Conservation (phyloP, 805 yeast species). For the Candida nitratophila region DNA sequence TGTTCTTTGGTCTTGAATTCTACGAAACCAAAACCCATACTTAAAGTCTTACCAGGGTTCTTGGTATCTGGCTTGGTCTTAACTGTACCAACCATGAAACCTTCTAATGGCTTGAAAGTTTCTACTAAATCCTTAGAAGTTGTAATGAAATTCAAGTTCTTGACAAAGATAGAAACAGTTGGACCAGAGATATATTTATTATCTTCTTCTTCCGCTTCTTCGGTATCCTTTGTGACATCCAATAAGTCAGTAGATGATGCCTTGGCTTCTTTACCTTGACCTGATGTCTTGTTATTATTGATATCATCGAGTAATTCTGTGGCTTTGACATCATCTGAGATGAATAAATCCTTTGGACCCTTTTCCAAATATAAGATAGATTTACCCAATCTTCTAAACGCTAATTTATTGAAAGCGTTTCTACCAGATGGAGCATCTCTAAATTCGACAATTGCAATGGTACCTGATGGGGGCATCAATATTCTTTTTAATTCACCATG, state of each 20-base stretch:
- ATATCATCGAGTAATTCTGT: slow-evolving; percentile 26
- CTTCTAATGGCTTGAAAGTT: slow-evolving; percentile 63
- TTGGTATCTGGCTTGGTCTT: slow-evolving; percentile 86
- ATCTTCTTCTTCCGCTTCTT: slow-evolving; percentile 21
- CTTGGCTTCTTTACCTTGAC: slow-evolving; percentile 34
- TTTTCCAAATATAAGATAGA: slow-evolving; percentile 86
- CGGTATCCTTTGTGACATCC: slow-evolving; percentile 30
- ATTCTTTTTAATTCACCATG: slow-evolving; percentile 76
- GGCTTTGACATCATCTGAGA: slow-evolving; percentile 42
- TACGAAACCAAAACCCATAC: slow-evolving; percentile 98
- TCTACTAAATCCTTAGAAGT: slow-evolving; percentile 48
- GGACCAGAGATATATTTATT: slow-evolving; percentile 45
- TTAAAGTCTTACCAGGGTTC: slow-evolving; percentile 53
- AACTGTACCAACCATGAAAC: slow-evolving; percentile 76
- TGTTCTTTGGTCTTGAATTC: slow-evolving; percentile 76
- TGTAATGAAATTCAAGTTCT: slow-evolving; percentile 86
- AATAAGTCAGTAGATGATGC: slow-evolving; percentile 37
- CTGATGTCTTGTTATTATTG: slow-evolving; percentile 26
- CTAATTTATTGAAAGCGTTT: slow-evolving; percentile 79
- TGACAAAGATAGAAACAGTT: slow-evolving; percentile 82
- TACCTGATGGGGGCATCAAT: slow-evolving; percentile 94
- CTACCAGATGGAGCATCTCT: slow-evolving; percentile 79
- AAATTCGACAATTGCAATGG: slow-evolving; percentile 90
- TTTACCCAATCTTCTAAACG: slow-evolving; percentile 83
- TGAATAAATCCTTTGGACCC: slow-evolving; percentile 80